Base-by-base conservation (phyloP, 495 filamentous ascomycete species). In the Aspergillus haitiensis region DNA sequence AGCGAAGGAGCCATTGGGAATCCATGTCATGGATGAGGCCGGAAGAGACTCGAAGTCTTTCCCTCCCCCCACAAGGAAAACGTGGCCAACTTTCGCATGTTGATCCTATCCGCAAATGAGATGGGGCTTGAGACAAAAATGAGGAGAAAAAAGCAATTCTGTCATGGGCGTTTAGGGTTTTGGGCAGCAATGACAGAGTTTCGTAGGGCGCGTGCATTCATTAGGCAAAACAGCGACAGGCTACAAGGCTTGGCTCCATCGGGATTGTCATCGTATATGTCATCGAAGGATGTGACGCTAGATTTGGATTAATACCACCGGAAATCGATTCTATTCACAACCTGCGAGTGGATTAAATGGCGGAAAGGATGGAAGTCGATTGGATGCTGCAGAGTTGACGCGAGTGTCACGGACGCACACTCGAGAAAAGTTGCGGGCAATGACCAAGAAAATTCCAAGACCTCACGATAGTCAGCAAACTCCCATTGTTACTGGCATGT, bases 131-230 rank as follows among this genome's bases (percentile, higher is more conserved):
- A 60, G 11, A 35, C 53, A 40, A 46, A 49, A 52, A 61, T 55
- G 53, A 66, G 48, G 59, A 60, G 56, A 62, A 56, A 52, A 54
- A 62, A 63, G 52, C 59, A 60, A 63, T 18, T 52, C 62, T 57
- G 47, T 37, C 47, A 39, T 10, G 47, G 51, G 44, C 52, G 60
- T 35, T 48, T 62, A 58, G 60, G 58, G 58, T 45, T 66, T 76
- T 69, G 71, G 74, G 75, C 75, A 72, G 71, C 74, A 72, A 71
- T 66, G 64, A 68, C 68, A 68, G 74, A 70, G 70, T 56, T 48
- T 51, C 39, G 61, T 59, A 64, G 59, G 67, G 64, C 62, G 60
- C 56, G 62, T 58, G 56, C 60, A 59, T 63, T 60, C 64, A 62
- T 55, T 65, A 54, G 59, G 55, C 62, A 63, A 15, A 32, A 52